These are phyloP conservation scores for Kluyveromyces lactis DNA, from an alignment of 805 yeast genomes.

Conservation along the genomic window DNA sequence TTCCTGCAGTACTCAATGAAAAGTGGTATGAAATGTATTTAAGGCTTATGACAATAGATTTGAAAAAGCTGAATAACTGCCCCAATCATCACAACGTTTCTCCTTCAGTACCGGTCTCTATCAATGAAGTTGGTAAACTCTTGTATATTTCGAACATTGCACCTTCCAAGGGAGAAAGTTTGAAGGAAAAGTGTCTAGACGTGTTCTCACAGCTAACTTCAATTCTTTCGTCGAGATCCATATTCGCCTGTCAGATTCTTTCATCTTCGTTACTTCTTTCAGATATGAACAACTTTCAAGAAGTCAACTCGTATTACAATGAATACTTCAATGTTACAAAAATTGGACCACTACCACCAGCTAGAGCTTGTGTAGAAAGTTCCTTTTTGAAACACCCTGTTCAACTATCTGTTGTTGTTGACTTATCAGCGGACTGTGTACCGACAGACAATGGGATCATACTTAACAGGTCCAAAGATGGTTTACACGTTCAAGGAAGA, in stretches of 20 bases:
- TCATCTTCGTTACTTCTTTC: conserved; percentile 52
- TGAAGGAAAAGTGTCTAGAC: conserved; percentile 40
- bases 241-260: conserved; percentile 42
- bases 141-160: conserved; percentile 39
- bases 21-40: conserved; percentile 18
- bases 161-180: conserved; percentile 19
- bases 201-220: conserved; percentile 39
- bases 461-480: conserved; percentile 37
- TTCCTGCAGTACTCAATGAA: conserved; percentile 14
- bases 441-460: conserved; percentile 1
- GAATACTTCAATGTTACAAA: conserved; percentile 36
- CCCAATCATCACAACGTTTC: conserved; percentile 16
- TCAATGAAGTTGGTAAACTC: conserved; percentile 22
- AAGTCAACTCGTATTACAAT: conserved; percentile 55
- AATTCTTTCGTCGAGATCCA: conserved; percentile 25
- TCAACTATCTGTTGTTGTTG: conserved; percentile 54
- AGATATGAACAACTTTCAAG: conserved; percentile 56
- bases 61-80: background rate
- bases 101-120: conserved; percentile 5
- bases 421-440: conserved; percentile 16
- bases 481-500: conserved; percentile 85
- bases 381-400: conserved; percentile 28
- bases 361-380: conserved; percentile 78
- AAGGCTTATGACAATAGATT: background rate
- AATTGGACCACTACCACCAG: conserved; percentile 64